phyloP scores from a whole-genome alignment of 2,329 filamentous ascomycete genomes.

The Fusarium coicis region DNA sequence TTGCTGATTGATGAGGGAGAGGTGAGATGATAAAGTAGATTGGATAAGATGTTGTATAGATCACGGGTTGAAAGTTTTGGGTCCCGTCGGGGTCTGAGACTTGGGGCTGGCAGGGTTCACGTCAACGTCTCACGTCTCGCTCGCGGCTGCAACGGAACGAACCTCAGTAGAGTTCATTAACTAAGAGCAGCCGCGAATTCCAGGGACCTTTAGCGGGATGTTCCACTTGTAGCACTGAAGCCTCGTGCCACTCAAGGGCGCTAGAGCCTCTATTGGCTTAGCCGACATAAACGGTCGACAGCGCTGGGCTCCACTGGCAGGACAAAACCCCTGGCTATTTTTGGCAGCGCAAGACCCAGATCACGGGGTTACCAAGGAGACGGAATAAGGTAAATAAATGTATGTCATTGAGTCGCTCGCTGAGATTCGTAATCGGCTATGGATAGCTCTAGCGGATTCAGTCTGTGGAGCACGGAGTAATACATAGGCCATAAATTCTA shows the following conservation, averaged over 20 bases:
- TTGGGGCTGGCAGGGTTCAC: constrained; percentile 13
- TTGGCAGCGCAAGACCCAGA: neutral
- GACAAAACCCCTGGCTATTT: constrained; percentile 36
- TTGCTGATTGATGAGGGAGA: neutral
- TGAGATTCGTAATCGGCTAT: constrained; percentile 7
- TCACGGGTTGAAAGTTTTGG: constrained; percentile 4
- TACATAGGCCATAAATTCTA: neutral
- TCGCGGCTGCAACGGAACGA: constrained; percentile 32
- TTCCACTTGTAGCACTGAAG: constrained; percentile 25
- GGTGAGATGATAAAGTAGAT: neutral
- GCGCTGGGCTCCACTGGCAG: neutral
- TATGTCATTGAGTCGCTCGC: constrained; percentile 6
- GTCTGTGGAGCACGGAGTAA: neutral
- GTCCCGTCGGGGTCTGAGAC: neutral
- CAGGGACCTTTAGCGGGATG: constrained; percentile 30
- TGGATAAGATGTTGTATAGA: constrained; percentile 4
- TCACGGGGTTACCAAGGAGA: constrained; percentile 11
- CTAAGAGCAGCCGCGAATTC: constrained; percentile 3
- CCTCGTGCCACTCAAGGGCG: constrained; percentile 16
- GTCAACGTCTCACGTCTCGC: constrained; percentile 10
- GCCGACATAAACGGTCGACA: constrained; percentile 12
- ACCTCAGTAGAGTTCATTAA: constrained; percentile 1
- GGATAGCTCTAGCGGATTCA: neutral
- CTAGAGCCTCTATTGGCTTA: constrained; percentile 29
- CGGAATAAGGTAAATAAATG: too few relatives aligned